Percentiles rank a stretch among this genome's conserved stretches.
Conservation (phyloP, 2,329 filamentous ascomycete genomes). For the Beauveria pseudobassiana region DNA sequence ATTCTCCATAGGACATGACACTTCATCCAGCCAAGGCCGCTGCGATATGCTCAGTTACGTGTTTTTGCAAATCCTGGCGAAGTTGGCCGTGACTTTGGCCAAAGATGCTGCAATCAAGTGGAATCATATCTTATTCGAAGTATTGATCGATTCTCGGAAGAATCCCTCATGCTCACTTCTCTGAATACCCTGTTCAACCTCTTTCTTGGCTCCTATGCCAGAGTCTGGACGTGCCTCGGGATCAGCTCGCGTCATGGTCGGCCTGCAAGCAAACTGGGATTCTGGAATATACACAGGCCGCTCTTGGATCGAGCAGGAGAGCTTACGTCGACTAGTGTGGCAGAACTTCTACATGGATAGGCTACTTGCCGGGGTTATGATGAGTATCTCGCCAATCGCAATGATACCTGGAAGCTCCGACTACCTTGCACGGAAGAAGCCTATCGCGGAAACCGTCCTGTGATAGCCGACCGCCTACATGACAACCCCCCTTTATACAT, state of each 20-base stretch:
- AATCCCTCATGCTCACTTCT: conserved; percentile 26
- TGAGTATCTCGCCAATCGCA: conserved; percentile 30
- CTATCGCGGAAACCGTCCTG: conserved; percentile 24
- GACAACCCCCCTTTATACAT: conserved; percentile 21
- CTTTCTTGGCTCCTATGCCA: conserved; percentile 28
- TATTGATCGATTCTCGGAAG: conserved; percentile 29
- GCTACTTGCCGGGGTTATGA: conserved; percentile 33
- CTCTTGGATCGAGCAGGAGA: conserved; percentile 29
- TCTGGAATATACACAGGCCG: conserved; percentile 19
- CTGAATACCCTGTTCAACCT: conserved; percentile 30
- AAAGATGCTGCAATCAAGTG: conserved; percentile 30
- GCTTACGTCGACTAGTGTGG: conserved; percentile 30
- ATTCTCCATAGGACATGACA: conserved; percentile 21
- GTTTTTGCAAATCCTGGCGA: conserved; percentile 28
- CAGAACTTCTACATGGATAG: conserved; percentile 31
- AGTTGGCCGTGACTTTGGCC: conserved; percentile 27
- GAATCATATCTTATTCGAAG: conserved; percentile 33
- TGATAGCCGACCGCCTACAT: conserved; percentile 24
- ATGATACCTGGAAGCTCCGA: conserved; percentile 31
- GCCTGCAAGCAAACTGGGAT: conserved; percentile 34
- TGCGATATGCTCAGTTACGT: conserved; percentile 31
- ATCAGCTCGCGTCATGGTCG: conserved; percentile 29
- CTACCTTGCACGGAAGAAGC: conserved; percentile 28
- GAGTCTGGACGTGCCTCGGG: conserved; percentile 33
- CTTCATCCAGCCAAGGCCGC: conserved; percentile 29